A percentile compares a stretch with the other conserved stretches of the same genome.
Conservation (phyloP, 192 early-diverging fungal species). For the Neocallimastix lanati region DNA sequence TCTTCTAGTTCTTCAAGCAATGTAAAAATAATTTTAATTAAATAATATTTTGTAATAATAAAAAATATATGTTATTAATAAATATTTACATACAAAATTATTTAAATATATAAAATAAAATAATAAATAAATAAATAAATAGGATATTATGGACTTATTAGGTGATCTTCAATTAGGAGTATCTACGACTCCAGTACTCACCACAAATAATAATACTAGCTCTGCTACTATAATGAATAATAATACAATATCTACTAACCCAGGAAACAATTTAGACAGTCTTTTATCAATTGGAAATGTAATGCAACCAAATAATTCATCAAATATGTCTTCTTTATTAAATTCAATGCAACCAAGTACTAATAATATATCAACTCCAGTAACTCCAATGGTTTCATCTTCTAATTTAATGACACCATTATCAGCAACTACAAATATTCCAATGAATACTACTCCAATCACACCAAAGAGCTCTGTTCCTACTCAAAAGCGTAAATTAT, state of each 20-base stretch:
- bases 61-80: no score
- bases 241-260: background rate
- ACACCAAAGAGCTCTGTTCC: no score
- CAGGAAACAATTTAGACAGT: background rate
- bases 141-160: constrained; percentile 39
- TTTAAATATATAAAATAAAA: no score
- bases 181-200: background rate
- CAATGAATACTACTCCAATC: no score
- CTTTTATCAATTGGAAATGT: background rate
- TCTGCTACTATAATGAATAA: background rate
- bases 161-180: constrained; percentile 23
- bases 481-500: no score
- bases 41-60: no score
- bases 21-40: no score
- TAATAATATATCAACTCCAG: background rate
- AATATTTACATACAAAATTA: no score
- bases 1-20: background rate
- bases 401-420: background rate
- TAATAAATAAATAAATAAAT: no score
- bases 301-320: background rate
- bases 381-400: background rate
- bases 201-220: background rate
- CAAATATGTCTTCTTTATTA: background rate
- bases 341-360: background rate
- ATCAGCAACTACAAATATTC: constrained; percentile 5